Evolutionary conservation across 148 eudicot genomes (phyloP).

Genomic region (Selenicereus undatus): DNA sequence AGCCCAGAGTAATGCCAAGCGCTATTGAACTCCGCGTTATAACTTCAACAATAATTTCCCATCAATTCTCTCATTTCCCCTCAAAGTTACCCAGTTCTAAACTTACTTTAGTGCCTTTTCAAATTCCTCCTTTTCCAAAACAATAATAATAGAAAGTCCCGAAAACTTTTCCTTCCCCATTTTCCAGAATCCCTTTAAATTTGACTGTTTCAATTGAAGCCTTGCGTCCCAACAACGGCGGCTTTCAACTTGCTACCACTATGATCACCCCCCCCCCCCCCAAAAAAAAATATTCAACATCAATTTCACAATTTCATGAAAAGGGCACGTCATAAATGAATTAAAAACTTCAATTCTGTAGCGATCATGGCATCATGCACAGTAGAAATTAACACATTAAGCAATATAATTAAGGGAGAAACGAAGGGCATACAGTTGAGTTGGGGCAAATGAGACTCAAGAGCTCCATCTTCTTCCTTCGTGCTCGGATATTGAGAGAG

Average conservation of each 20-base stretch:
- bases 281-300: not conserved
- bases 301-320: not conserved
- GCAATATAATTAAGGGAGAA: not conserved
- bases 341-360: too few relatives aligned
- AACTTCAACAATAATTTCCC: not conserved
- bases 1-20: too few relatives aligned
- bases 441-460: constrained; percentile 46
- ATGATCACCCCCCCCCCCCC: not conserved
- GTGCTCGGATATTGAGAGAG: not conserved
- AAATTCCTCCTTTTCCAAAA: too few relatives aligned
- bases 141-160: too few relatives aligned
- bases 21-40: too few relatives aligned
- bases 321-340: not conserved
- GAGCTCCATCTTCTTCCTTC: not conserved
- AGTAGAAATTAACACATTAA: not conserved
- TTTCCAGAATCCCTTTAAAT: not conserved
- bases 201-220: not conserved
- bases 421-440: constrained; percentile 41
- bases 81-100: not conserved
- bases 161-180: too few relatives aligned
- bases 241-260: not conserved
- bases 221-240: not conserved
- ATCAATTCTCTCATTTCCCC: not conserved
- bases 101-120: not conserved
- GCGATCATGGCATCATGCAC: not conserved